These are phyloP conservation scores for Zea mays DNA, from an alignment of 176 grass and related monocot genomes.

Conservation along the genomic window Zm-B73-REFERENCE-NAM-5.0 NC_050099.1:177667001-177667500, in stretches of 20 bases:
- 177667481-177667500: slow-evolving; percentile 65
- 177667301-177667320: neutral
- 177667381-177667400: neutral
- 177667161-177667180: neutral
- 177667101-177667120: neutral
- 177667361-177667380: slow-evolving; percentile 12
- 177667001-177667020: neutral
- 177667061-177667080: neutral
- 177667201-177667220: neutral
- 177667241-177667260: neutral
- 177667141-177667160: too few species aligned
- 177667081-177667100: too few species aligned
- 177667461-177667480: slow-evolving; percentile 70
- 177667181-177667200: neutral
- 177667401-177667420: slow-evolving; percentile 10
- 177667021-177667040: neutral
- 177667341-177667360: neutral
- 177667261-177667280: neutral
- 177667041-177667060: neutral
- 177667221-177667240: neutral
- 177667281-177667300: neutral
- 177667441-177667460: slow-evolving; percentile 79
- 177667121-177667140: neutral
- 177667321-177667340: slow-evolving; percentile 8
- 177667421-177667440: slow-evolving; percentile 51